A percentile compares a stretch with the other conserved stretches of the same genome.
Evolutionary conservation across 2,329 filamentous ascomycete species (phyloP).

Genomic region (Ceratocystiopsis sp.): DNA sequence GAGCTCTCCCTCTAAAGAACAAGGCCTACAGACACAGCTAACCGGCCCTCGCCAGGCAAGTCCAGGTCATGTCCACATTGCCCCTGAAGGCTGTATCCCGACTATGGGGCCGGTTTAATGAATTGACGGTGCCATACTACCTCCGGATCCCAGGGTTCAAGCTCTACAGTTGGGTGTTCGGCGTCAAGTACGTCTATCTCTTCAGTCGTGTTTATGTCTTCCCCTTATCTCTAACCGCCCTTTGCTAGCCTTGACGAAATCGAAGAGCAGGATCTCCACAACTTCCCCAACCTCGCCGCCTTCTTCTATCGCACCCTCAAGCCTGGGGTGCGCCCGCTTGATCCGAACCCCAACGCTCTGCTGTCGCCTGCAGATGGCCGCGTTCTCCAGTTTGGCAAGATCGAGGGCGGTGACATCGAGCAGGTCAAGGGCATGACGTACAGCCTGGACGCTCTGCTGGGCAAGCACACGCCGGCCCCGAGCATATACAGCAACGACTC

Average conservation of each 20-base stretch:
- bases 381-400: constrained; percentile 79
- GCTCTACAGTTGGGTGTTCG: constrained; percentile 78
- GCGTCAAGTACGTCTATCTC: constrained; percentile 44
- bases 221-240: not conserved
- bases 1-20: not conserved
- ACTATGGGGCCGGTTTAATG: constrained; percentile 83
- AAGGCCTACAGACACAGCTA: constrained; percentile 6
- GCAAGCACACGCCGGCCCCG: constrained; percentile 40
- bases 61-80: constrained; percentile 84
- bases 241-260: constrained; percentile 57
- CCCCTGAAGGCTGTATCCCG: constrained; percentile 82
- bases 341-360: constrained; percentile 62
- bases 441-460: constrained; percentile 80
- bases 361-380: constrained; percentile 82
- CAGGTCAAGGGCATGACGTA: constrained; percentile 99
- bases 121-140: constrained; percentile 73
- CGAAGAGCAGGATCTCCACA: constrained; percentile 70
- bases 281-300: constrained; percentile 80
- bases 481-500: constrained; percentile 27
- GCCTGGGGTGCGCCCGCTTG: constrained; percentile 69
- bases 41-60: constrained; percentile 38
- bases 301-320: constrained; percentile 97
- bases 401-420: constrained; percentile 87
- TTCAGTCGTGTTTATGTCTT: not conserved
- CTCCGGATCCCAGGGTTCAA: constrained; percentile 80